phyloP scores from a whole-genome alignment of 345 rosid genomes.

The Linum tenue region DNA sequence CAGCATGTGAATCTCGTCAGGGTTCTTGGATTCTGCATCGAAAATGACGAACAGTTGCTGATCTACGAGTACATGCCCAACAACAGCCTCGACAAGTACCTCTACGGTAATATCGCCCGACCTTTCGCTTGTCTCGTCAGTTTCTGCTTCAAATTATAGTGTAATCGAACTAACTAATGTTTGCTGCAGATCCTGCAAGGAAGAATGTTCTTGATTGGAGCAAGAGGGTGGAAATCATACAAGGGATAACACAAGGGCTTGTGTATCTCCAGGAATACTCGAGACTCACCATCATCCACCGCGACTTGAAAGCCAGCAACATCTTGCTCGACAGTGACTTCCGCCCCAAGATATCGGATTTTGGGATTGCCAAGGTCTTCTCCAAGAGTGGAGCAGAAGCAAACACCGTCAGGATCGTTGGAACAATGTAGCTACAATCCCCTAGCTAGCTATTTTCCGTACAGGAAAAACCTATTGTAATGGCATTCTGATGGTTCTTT shows the following conservation, averaged over 20 bases:
- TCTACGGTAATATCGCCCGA: neutral
- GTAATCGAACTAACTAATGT: no score
- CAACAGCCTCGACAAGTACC: conserved; percentile 7
- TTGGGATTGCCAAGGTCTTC: neutral
- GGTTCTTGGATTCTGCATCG: conserved; percentile 6
- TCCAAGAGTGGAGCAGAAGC: neutral
- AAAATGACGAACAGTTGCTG: conserved; percentile 5
- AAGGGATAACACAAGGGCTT: neutral
- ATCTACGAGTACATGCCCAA: conserved; percentile 10
- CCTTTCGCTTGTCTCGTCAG: no score
- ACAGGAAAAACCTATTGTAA: neutral
- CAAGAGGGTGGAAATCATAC: neutral
- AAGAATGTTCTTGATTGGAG: neutral
- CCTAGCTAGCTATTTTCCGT: neutral
- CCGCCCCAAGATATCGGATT: conserved; percentile 1
- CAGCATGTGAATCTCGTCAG: conserved; percentile 6
- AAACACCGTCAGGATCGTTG: conserved; percentile 1
- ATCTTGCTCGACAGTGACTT: conserved; percentile 5
- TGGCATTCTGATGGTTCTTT: neutral
- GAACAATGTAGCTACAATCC: neutral
- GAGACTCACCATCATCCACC: neutral
- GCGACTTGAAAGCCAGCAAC: conserved; percentile 6
- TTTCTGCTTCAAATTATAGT: no score
- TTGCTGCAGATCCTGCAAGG: neutral
- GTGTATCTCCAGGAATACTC: conserved; percentile 1